Evolutionary conservation across 176 grass and related monocot genomes (phyloP).

Genomic region (Rhynchospora pubera): DNA sequence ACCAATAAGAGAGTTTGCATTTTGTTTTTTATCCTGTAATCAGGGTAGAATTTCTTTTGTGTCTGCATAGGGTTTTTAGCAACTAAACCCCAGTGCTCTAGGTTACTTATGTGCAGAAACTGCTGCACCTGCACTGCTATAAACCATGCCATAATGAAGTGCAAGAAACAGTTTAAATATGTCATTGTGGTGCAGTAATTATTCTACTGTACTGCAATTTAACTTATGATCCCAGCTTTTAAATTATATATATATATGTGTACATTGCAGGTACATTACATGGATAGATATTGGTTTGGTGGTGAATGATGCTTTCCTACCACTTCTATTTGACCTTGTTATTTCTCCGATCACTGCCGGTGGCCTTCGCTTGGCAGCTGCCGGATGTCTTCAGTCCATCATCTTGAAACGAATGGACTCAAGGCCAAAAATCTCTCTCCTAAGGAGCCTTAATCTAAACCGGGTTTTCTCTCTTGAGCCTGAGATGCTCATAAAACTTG

Average conservation of each 20-base stretch:
- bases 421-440: conserved; percentile 57
- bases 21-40: not conserved
- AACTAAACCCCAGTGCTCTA: not conserved
- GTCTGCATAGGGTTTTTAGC: conserved; percentile 4
- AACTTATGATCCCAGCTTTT: not conserved
- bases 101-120: not conserved
- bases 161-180: not conserved
- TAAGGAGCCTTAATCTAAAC: conserved; percentile 47
- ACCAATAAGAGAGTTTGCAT: not conserved
- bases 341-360: conserved; percentile 38
- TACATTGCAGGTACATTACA: conserved; percentile 39
- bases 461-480: conserved; percentile 42
- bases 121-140: not conserved
- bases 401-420: conserved; percentile 72
- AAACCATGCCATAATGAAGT: not conserved
- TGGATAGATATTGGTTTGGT: conserved; percentile 93
- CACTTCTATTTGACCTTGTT: conserved; percentile 75
- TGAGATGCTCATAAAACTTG: conserved; percentile 57
- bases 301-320: conserved; percentile 72
- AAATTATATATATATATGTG: not conserved
- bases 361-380: conserved; percentile 49
- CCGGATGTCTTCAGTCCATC: conserved; percentile 69
- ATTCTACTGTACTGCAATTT: not conserved
- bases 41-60: not conserved
- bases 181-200: not conserved